Evolutionary conservation across 2,329 filamentous ascomycete species (phyloP).

Genomic region (Aspergillus sp.): DNA sequence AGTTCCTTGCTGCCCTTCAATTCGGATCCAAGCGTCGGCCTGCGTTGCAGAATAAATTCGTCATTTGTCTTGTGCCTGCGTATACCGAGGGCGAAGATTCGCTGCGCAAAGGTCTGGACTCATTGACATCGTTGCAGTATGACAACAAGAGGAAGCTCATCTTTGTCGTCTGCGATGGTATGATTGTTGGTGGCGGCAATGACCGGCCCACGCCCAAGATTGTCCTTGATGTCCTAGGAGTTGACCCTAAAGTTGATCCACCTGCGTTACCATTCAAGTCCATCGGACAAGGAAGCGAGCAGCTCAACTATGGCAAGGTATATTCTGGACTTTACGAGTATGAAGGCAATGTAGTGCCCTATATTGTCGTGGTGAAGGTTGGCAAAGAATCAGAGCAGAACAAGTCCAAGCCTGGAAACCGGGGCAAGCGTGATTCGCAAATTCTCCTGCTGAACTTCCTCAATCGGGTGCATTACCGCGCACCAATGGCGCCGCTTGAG

Average conservation of each 20-base stretch:
- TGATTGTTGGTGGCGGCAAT: slow-evolving; percentile 93
- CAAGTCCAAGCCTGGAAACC: slow-evolving; percentile 90
- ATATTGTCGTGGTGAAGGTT: slow-evolving; percentile 91
- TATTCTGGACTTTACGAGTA: slow-evolving; percentile 97
- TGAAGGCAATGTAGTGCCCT: slow-evolving; percentile 95
- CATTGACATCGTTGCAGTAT: slow-evolving; percentile 85
- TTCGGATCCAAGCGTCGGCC: slow-evolving; percentile 87
- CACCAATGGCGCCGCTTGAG: slow-evolving; percentile 91
- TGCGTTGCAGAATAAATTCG: slow-evolving; percentile 91
- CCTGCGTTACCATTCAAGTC: slow-evolving; percentile 91
- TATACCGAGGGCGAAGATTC: slow-evolving; percentile 98
- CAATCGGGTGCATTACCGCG: slow-evolving; percentile 90
- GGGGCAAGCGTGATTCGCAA: slow-evolving; percentile 97
- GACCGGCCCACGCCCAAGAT: slow-evolving; percentile 96
- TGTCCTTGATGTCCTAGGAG: slow-evolving; percentile 90
- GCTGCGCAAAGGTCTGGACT: slow-evolving; percentile 84
- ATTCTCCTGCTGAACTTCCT: slow-evolving; percentile 94
- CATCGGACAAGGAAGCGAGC: slow-evolving; percentile 76
- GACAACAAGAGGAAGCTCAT: slow-evolving; percentile 98
- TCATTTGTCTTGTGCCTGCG: slow-evolving; percentile 95
- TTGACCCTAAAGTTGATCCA: slow-evolving; percentile 93
- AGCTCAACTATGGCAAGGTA: slow-evolving; percentile 97
- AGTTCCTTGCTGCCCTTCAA: slow-evolving; percentile 88
- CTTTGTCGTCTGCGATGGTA: slow-evolving; percentile 91
- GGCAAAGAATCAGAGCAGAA: slow-evolving; percentile 91